Base-by-base conservation (phyloP, 106 monocot genomes). In the Allium cepa region DNA sequence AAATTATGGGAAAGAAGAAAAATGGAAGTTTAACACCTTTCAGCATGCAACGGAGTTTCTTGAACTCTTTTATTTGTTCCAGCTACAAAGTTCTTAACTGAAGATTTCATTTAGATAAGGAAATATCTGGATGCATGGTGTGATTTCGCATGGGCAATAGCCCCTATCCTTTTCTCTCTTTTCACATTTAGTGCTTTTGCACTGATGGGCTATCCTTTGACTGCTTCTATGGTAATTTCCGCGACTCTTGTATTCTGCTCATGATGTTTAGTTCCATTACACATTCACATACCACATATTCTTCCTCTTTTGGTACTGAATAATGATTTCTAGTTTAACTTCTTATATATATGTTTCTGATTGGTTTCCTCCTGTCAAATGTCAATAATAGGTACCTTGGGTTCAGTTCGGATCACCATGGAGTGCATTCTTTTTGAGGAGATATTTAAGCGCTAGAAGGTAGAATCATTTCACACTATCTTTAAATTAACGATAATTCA, bases 61-160 rank as follows among this genome's bases (percentile, higher is more conserved):
- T 50, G 48, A 27, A 17, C 26, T 67, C 11, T 58, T 8, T 67
- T 46, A 9, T 26, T 50, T 57, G 16, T 26, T 74, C 4, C 14
- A n/a, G 26, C 57, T 16, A 57, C 60, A 4, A 17, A 11, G 22
- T 55, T 59, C 64, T 77, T 22, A 67, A n/a, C 27, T 60, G 46
- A 53, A 18, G 15, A 16, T 62, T 57, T 48, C 16, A 48, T 68
- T 10, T 56, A 97, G 97, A 92, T 86, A 73, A 72, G 92, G 16
- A 97, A 97, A 77, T 97, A 97, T 80, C 74, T 97, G 79, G 97
- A 97, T 77, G 97, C 97, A 11, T 97, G 92, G 92, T 97, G 97
- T 79, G 97, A 92, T 26, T 97, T 92, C 69, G 92, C 92, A 63
- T 97, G 97, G 97, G 97, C 97, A 64, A 97, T 89, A 28, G 92